A percentile compares a stretch with the other conserved stretches of the same genome.
These are phyloP conservation scores for Trapa incisa DNA, from an alignment of 345 rosid genomes.

Conservation along the genomic window DNA sequence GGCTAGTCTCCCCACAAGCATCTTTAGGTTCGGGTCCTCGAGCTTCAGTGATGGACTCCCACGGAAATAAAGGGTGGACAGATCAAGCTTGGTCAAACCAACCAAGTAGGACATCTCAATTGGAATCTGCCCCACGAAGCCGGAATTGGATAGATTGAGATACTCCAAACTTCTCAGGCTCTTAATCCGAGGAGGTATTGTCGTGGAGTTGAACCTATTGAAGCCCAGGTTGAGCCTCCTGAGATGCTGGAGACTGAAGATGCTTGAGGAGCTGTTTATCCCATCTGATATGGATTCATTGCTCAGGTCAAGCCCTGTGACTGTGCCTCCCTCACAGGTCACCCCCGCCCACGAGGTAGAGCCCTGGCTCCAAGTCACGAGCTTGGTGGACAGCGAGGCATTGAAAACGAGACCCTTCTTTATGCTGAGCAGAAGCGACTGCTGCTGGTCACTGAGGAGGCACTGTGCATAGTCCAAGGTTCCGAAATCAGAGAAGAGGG, in stretches of 20 bases:
- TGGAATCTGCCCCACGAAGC: conserved; percentile 26
- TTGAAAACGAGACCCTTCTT: conserved; percentile 15
- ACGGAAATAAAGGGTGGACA: conserved; percentile 10
- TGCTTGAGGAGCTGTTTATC: conserved; percentile 16
- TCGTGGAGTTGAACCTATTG: conserved; percentile 18
- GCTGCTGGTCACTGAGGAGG: conserved; percentile 24
- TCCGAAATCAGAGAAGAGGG: neutral
- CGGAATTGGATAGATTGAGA: conserved; percentile 26
- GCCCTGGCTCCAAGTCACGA: conserved; percentile 20
- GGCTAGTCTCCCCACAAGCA: conserved; percentile 16
- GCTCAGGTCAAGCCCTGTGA: conserved; percentile 31
- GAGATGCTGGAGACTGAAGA: conserved; percentile 27
- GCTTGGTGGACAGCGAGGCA: conserved; percentile 3
- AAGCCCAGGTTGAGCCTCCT: conserved; percentile 26
- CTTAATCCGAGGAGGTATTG: conserved; percentile 19
- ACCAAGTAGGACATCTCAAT: conserved; percentile 20
- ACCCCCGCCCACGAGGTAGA: conserved; percentile 34
- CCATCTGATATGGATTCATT: conserved; percentile 18
- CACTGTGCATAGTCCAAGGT: conserved; percentile 19
- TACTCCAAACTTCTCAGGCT: conserved; percentile 19
- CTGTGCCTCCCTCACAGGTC: conserved; percentile 22
- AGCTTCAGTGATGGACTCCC: conserved; percentile 6
- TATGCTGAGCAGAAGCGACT: conserved; percentile 20
- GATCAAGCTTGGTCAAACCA: conserved; percentile 30
- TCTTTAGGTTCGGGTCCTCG: conserved; percentile 19